Conservation (phyloP, 1,284 basidiomycete species). For the Trichosporon coremiiforme region DNA sequence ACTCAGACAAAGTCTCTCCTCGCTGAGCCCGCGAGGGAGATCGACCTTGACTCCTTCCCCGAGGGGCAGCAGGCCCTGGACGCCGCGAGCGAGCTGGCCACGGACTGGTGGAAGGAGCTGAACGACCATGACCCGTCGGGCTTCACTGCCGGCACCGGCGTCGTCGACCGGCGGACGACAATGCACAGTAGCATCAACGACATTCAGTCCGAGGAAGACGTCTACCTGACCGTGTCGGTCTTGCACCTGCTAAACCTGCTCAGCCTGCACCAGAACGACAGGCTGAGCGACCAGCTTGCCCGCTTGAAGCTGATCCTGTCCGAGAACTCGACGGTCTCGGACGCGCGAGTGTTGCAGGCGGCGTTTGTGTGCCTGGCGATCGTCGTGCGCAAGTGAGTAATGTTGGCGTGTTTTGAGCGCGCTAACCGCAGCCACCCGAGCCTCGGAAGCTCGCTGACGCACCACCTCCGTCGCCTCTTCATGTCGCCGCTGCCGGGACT, state of each 20-base stretch:
- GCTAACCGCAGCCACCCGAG: conserved; percentile 68
- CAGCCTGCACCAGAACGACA: conserved; percentile 69
- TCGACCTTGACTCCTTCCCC: conserved; percentile 21
- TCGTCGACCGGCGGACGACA: conserved; percentile 11
- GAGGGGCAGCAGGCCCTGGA: conserved; percentile 35
- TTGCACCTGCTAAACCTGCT: conserved; percentile 81
- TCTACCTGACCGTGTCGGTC: conserved; percentile 47
- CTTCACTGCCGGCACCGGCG: conserved; percentile 14
- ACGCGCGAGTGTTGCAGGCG: conserved; percentile 60
- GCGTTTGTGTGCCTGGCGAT: conserved; percentile 51
- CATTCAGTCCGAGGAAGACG: conserved; percentile 46
- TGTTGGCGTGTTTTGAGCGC: conserved; percentile 18
- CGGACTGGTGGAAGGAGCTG: conserved; percentile 50
- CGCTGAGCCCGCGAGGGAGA: conserved; percentile 27
- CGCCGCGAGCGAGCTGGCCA: conserved; percentile 33
- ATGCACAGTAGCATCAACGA: conserved; percentile 36
- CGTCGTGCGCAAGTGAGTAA: conserved; percentile 71
- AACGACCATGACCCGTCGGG: conserved; percentile 26
- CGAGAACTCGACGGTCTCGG: conserved; percentile 74
- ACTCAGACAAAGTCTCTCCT: conserved; percentile 38
- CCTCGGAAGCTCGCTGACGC: conserved; percentile 73
- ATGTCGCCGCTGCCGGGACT: conserved; percentile 86
- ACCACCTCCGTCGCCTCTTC: conserved; percentile 82
- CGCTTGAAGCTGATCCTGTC: conserved; percentile 76
- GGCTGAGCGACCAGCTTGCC: conserved; percentile 71